Evolutionary conservation across 75 land plant species (phyloP), one percentile per base, ranked within the genome.

Genomic region (Cryptomeria japonica): DNA sequence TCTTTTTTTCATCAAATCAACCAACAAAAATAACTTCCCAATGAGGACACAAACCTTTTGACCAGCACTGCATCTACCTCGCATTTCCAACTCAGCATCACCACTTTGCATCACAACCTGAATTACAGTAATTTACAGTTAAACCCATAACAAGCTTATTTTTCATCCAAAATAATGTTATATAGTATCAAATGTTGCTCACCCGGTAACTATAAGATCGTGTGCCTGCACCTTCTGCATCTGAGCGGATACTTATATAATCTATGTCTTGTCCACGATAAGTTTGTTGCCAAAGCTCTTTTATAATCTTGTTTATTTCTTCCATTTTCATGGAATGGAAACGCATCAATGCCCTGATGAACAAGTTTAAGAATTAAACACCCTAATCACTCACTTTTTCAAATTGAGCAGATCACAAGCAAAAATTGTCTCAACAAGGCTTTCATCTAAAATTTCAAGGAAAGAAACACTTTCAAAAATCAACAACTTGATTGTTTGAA

Each of bases 281-380:
- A 34, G 99, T 98, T 86, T 98, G 99, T 85, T 98, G 99, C 99
- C 99, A 98, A 53, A 98, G 88, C 87, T 98, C 99, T 90, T 95
- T 93, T 36, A 98, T 95, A 38, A 96, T 96, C 77, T 98, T 98
- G 84, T 98, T 98, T 87, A 98, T 98, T 90, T 98, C 99, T 89
- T 98, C 99, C 99, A 98, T 98, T 90, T 98, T 98, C 98, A 98
- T 94, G 68, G 99, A 87, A 82, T 98, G 99, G 91, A 98, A 98
- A 41, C 98, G 95, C 99, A 98, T 95, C 53, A 98, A 92, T 49
- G 99, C 99, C 89, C 99, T 98, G 86, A 85, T 34, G 68, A 82
- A 82, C 84, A 91, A 89, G 11, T 36, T 37, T 68, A 88, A 64
- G 73, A 38, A 36, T 85, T 61, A 64, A 87, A 87, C 61, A n/a